Conservation (phyloP, 164 flowering plant species). For the Dillenia turbinata region DNA sequence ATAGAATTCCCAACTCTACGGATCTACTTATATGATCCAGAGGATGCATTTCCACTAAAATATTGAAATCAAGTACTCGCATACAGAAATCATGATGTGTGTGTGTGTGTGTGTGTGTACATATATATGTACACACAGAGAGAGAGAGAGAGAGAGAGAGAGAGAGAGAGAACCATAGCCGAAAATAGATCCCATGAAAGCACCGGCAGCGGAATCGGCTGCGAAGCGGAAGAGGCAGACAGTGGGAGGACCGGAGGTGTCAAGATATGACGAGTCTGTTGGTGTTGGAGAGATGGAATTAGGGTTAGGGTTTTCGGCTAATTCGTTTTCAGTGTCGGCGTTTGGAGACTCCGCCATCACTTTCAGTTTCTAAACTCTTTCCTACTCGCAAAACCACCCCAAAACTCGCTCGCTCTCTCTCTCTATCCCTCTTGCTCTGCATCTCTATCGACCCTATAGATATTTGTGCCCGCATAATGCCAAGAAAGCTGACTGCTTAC, state of each 20-base stretch:
- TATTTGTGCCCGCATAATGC: too few species aligned
- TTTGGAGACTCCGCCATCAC: conserved; percentile 42
- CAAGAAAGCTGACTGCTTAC: too few species aligned
- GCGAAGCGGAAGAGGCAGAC: conserved; percentile 70
- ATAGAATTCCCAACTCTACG: too few species aligned
- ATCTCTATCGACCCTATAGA: too few species aligned
- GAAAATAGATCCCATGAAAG: conserved; percentile 83
- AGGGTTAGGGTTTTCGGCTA: conserved; percentile 21
- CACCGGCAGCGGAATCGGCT: conserved; percentile 78
- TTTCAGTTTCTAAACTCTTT: conserved; percentile 19
- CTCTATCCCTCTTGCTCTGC: too few species aligned
- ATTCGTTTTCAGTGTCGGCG: conserved; percentile 27
- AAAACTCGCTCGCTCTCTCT: too few species aligned
- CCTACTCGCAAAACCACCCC: neutral
- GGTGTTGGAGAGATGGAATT: conserved; percentile 16
- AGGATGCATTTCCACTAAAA: too few species aligned
- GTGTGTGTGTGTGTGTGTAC: too few species aligned
- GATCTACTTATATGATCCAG: too few species aligned
- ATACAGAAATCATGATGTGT: too few species aligned
- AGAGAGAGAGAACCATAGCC: conserved; percentile 64
- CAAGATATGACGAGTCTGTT: conserved; percentile 1
- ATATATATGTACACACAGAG: too few species aligned
- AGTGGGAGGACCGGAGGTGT: conserved; percentile 25
- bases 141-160: conserved; percentile 6
- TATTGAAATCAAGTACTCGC: too few species aligned